Base-by-base conservation (phyloP, 192 early-diverging fungal species). In the Umbelopsis isabellina region DNA sequence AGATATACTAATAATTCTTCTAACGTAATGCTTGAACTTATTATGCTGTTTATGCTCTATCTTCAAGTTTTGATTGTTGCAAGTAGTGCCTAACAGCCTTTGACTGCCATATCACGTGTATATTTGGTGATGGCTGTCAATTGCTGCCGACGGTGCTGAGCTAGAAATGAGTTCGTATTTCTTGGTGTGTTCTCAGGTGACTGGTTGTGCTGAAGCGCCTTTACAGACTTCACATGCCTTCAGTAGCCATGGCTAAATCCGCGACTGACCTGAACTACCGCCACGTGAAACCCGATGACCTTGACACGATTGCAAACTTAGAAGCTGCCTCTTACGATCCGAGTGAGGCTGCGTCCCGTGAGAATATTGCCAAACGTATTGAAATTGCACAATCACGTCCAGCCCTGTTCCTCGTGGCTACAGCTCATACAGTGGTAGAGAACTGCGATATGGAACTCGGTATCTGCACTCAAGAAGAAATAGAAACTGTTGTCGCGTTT, bases 401-500 rank as follows among this genome's bases (percentile, higher is more conserved):
- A 9, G 67, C 69, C 16, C 70, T 85, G 11, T 85, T 85, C 30
- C 50, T 79, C 8, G 78, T 77, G 6, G 82, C 76, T 45, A 65
- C 55, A 4, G 45, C 46, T 4, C 46, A 45, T 27, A 51, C 66
- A 10, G 75, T 61, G 10, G 33, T 61, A 27, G 55, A 61, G 33
- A 61, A 61, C 0, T 61, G 55, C 25, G 55, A 61, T 61, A 61
- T 61, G 55, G 55, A 61, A 13, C 55, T 61, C 16, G 55, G 55
- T 35, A 30, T 61, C 27, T 61, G 55, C 30, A 46, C 37, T 27
- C 61, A 65, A 46, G 33, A 46, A 20, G 58, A 68, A 27, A 70
- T 35, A 4, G 58, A 53, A 8, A 51, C 58, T 4, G 47, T 92
- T 7, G 75, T 90, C 12, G 91, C 84, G 1, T 93, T 85, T 61